Evolutionary conservation across 305 asterid species (phyloP).

Genomic region (Plantago coronopus): DNA sequence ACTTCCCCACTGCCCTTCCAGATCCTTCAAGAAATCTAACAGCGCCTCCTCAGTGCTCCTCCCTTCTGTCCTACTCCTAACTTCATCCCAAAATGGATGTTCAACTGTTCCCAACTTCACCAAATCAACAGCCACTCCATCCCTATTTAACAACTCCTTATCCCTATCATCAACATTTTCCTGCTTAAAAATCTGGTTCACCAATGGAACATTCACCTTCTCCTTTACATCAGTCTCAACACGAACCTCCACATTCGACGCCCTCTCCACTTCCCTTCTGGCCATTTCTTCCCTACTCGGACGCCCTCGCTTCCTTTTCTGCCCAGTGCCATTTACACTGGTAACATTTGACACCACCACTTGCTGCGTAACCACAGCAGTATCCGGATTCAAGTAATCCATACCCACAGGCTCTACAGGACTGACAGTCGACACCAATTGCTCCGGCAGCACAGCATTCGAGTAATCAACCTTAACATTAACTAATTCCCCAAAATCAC

Average conservation of each 20-base stretch:
- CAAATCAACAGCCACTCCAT: slow-evolving; percentile 64
- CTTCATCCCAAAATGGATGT: slow-evolving; percentile 56
- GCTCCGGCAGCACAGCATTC: too few species aligned
- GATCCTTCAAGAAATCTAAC: slow-evolving; percentile 46
- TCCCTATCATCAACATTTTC: slow-evolving; percentile 43
- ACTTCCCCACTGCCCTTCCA: slow-evolving; percentile 77
- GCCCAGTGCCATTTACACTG: slow-evolving; percentile 6
- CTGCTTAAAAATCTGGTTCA: slow-evolving; percentile 19
- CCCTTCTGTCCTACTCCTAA: slow-evolving; percentile 49
- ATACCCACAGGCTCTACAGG: too few species aligned
- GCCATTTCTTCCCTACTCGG: slow-evolving; percentile 29
- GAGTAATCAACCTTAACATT: slow-evolving; percentile 53
- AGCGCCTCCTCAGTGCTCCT: slow-evolving; percentile 49
- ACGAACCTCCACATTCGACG: slow-evolving; percentile 13
- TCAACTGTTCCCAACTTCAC: slow-evolving; percentile 42
- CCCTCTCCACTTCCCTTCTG: slow-evolving; percentile 4
- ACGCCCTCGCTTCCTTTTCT: slow-evolving; percentile 62
- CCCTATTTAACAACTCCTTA: slow-evolving; percentile 42
- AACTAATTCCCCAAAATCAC: slow-evolving; percentile 37
- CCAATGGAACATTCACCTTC: background rate
- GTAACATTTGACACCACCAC: background rate
- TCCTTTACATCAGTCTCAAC: slow-evolving; percentile 1
- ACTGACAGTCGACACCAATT: too few species aligned
- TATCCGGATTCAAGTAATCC: slow-evolving; percentile 11
- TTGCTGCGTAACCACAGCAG: slow-evolving; percentile 17